Conservation (phyloP, 148 eudicot species). For the Chenopodium album region DNA sequence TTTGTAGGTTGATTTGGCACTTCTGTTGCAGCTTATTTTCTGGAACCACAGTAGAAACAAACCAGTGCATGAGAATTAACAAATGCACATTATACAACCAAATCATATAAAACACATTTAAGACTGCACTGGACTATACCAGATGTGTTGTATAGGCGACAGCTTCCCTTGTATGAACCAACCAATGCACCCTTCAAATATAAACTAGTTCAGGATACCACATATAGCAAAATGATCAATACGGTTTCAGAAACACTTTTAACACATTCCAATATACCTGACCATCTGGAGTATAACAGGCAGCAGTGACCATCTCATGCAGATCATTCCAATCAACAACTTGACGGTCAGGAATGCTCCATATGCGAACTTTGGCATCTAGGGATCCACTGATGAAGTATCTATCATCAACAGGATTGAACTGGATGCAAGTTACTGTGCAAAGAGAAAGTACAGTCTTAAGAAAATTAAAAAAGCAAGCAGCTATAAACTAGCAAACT, state of each 20-base stretch:
- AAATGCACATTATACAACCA: background rate
- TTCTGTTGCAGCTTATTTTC: slow-evolving; percentile 78
- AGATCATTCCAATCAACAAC: slow-evolving; percentile 96
- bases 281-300: slow-evolving; percentile 95
- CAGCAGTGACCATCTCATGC: slow-evolving; percentile 99
- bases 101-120: slow-evolving; percentile 2
- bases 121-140: slow-evolving; percentile 42
- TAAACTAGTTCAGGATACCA: slow-evolving; percentile 8
- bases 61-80: background rate
- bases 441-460: slow-evolving; percentile 23
- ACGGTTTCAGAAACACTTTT: background rate
- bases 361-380: slow-evolving; percentile 93
- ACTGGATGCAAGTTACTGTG: slow-evolving; percentile 96
- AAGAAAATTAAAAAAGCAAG: background rate
- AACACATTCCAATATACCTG: slow-evolving; percentile 46
- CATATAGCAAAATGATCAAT: slow-evolving; percentile 5
- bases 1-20: slow-evolving; percentile 71
- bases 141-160: slow-evolving; percentile 70
- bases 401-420: slow-evolving; percentile 86
- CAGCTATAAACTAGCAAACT: slow-evolving; percentile 14
- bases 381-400: slow-evolving; percentile 94
- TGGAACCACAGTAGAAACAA: slow-evolving; percentile 18
- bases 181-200: slow-evolving; percentile 79
- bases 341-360: slow-evolving; percentile 92
- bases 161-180: slow-evolving; percentile 94